Evolutionary conservation across 129 eudicot species (phyloP).

Genomic region (Daucus carota): DNA sequence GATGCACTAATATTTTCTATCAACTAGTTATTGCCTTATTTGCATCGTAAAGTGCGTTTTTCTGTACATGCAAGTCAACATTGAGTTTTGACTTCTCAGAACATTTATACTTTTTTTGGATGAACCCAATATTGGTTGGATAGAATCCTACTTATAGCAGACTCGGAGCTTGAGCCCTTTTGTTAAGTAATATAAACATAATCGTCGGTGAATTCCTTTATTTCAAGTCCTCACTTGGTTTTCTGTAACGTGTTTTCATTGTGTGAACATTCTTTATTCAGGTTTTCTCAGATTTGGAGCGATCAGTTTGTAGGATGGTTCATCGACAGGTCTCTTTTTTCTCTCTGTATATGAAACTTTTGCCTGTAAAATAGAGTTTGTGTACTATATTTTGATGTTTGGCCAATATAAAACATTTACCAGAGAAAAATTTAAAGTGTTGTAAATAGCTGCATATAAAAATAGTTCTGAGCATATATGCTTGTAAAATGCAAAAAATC

Average conservation of each 20-base stretch:
- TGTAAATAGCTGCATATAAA: background rate
- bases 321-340: slow-evolving; percentile 44
- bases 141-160: background rate
- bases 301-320: slow-evolving; percentile 62
- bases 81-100: background rate
- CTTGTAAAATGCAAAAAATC: background rate
- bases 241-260: background rate
- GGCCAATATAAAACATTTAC: background rate
- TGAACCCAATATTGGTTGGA: background rate
- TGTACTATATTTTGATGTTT: slow-evolving; percentile 27
- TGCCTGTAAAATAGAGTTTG: background rate
- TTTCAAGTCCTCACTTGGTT: background rate
- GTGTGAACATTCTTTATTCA: slow-evolving; percentile 8
- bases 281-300: slow-evolving; percentile 66
- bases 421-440: background rate
- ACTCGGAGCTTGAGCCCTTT: background rate
- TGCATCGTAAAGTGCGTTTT: background rate
- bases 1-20: background rate
- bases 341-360: background rate
- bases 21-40: background rate
- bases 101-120: background rate
- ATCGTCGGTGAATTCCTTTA: background rate
- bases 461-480: background rate
- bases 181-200: background rate
- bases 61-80: background rate